Base-by-base conservation (phyloP, 2,329 filamentous ascomycete genomes). In the Lasiodiplodia citricola region DNA sequence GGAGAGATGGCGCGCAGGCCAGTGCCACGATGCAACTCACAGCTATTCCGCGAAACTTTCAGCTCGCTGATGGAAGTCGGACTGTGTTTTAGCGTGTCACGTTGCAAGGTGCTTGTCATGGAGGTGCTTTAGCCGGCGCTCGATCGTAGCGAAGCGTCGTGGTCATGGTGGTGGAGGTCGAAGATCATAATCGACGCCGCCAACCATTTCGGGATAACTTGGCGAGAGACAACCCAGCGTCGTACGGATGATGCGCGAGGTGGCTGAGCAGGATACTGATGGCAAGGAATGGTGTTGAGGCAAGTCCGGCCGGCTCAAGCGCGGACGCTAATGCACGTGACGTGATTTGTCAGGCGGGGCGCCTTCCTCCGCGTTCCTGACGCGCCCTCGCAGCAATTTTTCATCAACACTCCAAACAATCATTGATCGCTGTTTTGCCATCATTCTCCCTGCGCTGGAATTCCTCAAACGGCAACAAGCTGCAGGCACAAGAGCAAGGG, bases 251-350 rank as follows among this genome's bases (percentile, higher is more conserved):
- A 52, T 50, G 47, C 37, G 23, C 6, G 44, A 16, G 10, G 18
- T 6, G 25, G 14, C n/a, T 51, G 25, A 25, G 21, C 8, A 58
- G 55, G 41, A 23, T 44, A 14, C 16, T 23, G 47, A 52, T 28
- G 60, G 13, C 2, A 35, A 64, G 60, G 60, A 64, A 64, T 52
- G 60, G 60, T 64, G 60, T 64, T 64, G 60, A 14, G 14, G 44
- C 18, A 47, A 31, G 57, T 13, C 5, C 37, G 21, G 21, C n/a
- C 14, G 37, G 14, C 25, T 11, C n/a, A 8, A 35, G 18, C 47
- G 41, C 58, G 41, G 23, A 2, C 25, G 41, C 28, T 58, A 38
- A 21, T 23, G n/a, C 60, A 62, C 57, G 57, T 62, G 44, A 52
- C 28, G 11, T 31, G 60, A 13, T 64, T 64, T 52, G 60, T 64